Base-by-base conservation (phyloP, 768 basidiomycete genomes). In the Kwoniella heveanensis region DNA sequence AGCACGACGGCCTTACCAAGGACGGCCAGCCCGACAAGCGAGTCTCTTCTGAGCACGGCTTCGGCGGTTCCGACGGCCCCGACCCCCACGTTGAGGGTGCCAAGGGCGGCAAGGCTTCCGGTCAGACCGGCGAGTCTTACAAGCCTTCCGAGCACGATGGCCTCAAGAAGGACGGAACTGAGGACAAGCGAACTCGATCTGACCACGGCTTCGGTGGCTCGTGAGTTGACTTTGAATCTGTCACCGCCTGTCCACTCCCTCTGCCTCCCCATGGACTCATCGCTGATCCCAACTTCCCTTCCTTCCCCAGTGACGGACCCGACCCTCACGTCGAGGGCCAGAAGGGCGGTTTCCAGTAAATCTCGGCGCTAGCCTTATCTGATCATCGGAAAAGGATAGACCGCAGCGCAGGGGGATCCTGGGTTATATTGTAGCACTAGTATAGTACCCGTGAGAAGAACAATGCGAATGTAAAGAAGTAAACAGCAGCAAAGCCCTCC, bases 11-110 rank as follows among this genome's bases (percentile, higher is more conserved):
- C 30, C 62, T 78, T 49, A 77, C 74, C 67, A 65, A 80, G 73
- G 79, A 81, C 64, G 71, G 71, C 48, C 72, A 69, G 27, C 80
- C 81, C 24, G 81, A 82, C 74, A 77, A 82, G 77, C 68, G 81
- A 22, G 64, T 79, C 17, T 73, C 65, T 36, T 67, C 71, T 22
- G 81, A 82, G 65, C 81, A 82, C 76, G 81, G 81, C 65, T 78
- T 79, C 67, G 77, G 77, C 50, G 73, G 75, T 29, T 66, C 65
- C 57, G 77, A 76, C 54, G 77, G 79, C 54, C 78, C 78, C 36
- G 78, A 79, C 66, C 78, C 78, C 30, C 73, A 76, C 70, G 77
- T 76, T 25, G 76, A 78, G 60, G 80, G 81, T 37, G 48, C 58
- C 58, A 80, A 80, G 71, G 81, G 80, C 44, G 71, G 71, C 30